Percentiles rank a stretch among this genome's conserved stretches.
Conservation (phyloP, 305 asterid genomes). For the Fraxinus greggii region DNA sequence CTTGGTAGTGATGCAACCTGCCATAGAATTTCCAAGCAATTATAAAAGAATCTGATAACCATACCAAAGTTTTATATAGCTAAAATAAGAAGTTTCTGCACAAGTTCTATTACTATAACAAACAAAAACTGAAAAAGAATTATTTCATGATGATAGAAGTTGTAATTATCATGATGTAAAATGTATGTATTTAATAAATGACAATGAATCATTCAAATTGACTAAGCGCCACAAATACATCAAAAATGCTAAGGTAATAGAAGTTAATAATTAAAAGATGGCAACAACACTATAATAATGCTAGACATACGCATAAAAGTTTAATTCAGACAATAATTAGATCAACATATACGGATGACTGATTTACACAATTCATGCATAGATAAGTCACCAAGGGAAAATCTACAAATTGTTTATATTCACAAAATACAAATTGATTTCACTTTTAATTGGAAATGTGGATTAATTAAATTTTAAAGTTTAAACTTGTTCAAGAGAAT, state of each 20-base stretch:
- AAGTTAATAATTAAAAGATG: not conserved
- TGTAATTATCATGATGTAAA: not conserved
- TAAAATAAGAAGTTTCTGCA: not conserved
- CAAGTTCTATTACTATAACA: not conserved
- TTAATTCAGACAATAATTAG: not conserved
- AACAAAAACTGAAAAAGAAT: not conserved
- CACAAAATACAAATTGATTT: not conserved
- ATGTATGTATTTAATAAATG: not conserved
- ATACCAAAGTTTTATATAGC: not conserved
- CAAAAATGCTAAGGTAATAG: not conserved
- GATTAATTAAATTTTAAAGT: not conserved
- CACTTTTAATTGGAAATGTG: not conserved
- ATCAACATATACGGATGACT: too few species aligned
- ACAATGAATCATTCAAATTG: not conserved
- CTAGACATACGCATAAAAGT: not conserved
- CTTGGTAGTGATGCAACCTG: constrained; percentile 88
- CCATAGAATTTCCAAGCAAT: constrained; percentile 13
- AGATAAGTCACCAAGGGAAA: not conserved
- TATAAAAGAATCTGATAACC: not conserved
- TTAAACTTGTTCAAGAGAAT: not conserved
- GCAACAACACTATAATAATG: not conserved
- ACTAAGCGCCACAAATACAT: not conserved
- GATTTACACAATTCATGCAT: not conserved
- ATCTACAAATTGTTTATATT: not conserved
- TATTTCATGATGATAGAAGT: not conserved